phyloP scores from a whole-genome alignment of 2,329 filamentous ascomycete species.

The Trichoderma atrobrunneum region DNA sequence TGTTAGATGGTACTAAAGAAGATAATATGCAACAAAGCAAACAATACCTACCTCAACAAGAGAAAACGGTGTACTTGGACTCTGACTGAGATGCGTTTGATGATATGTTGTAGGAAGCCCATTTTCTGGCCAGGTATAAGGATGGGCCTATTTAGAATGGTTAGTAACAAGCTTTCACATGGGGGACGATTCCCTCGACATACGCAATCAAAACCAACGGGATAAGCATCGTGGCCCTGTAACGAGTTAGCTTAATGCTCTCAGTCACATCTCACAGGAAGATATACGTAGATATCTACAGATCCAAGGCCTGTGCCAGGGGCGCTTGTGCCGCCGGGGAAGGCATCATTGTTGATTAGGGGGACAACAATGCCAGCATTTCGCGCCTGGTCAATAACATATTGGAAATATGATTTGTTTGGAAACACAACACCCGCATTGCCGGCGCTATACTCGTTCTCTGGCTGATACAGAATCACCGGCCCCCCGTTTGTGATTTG shows the following conservation, averaged over 20 bases:
- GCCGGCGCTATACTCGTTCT: slow-evolving; percentile 71
- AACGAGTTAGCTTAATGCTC: slow-evolving; percentile 3
- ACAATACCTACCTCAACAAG: slow-evolving; percentile 51
- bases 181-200: not conserved
- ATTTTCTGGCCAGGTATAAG: slow-evolving; percentile 55
- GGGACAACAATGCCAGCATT: slow-evolving; percentile 70
- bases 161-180: not conserved
- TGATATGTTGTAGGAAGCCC: slow-evolving; percentile 53
- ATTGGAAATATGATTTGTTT: slow-evolving; percentile 65
- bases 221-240: slow-evolving; percentile 38
- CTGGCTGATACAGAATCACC: slow-evolving; percentile 73
- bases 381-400: slow-evolving; percentile 66
- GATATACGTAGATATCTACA: slow-evolving; percentile 54
- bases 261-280: not conserved
- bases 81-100: slow-evolving; percentile 43
- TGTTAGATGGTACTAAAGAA: not conserved
- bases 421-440: slow-evolving; percentile 52
- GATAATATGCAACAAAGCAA: not conserved
- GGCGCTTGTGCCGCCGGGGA: slow-evolving; percentile 57
- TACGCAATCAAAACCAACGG: slow-evolving; percentile 45
- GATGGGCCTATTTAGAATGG: slow-evolving; percentile 30
- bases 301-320: slow-evolving; percentile 57
- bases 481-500: slow-evolving; percentile 84
- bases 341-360: slow-evolving; percentile 71
- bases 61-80: slow-evolving; percentile 63